These are phyloP conservation scores for Venturia oleaginea DNA, from an alignment of 2,329 filamentous ascomycete genomes.

Conservation along the genomic window DNA sequence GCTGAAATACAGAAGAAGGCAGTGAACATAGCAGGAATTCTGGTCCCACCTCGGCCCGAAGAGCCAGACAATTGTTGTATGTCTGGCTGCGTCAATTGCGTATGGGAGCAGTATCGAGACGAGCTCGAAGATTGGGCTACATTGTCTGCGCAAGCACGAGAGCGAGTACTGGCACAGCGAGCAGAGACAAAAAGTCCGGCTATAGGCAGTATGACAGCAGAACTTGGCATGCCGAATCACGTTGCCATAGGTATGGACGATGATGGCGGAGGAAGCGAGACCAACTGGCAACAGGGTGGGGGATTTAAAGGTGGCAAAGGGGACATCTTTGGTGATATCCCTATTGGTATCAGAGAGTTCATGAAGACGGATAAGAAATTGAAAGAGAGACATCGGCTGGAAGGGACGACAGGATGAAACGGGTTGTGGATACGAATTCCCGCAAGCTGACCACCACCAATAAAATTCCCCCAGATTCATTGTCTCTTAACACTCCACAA, in stretches of 20 bases:
- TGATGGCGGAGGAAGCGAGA: slow-evolving; percentile 66
- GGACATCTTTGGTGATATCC: slow-evolving; percentile 69
- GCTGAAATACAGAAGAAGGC: slow-evolving; percentile 51
- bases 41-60: slow-evolving; percentile 71
- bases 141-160: slow-evolving; percentile 54
- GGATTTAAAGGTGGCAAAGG: slow-evolving; percentile 35
- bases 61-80: slow-evolving; percentile 99
- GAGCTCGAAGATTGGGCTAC: slow-evolving; percentile 84
- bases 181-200: slow-evolving; percentile 23
- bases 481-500: no score
- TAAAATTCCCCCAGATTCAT: no score
- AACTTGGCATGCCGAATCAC: slow-evolving; percentile 36
- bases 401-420: slow-evolving; percentile 30
- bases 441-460: no score
- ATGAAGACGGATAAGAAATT: slow-evolving; percentile 94
- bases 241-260: slow-evolving; percentile 62
- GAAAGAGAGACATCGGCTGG: slow-evolving; percentile 60
- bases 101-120: slow-evolving; percentile 87
- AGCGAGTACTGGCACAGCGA: slow-evolving; percentile 33
- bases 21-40: slow-evolving; percentile 63
- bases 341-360: slow-evolving; percentile 89
- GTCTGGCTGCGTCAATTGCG: slow-evolving; percentile 96
- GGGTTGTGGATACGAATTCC: neutral
- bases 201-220: slow-evolving; percentile 28
- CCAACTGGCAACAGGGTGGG: slow-evolving; percentile 49